Evolutionary conservation across 2,329 filamentous ascomycete species (phyloP), one percentile per base, ranked within the genome.

Genomic region (Tolypocladium ophioglossoides): DNA sequence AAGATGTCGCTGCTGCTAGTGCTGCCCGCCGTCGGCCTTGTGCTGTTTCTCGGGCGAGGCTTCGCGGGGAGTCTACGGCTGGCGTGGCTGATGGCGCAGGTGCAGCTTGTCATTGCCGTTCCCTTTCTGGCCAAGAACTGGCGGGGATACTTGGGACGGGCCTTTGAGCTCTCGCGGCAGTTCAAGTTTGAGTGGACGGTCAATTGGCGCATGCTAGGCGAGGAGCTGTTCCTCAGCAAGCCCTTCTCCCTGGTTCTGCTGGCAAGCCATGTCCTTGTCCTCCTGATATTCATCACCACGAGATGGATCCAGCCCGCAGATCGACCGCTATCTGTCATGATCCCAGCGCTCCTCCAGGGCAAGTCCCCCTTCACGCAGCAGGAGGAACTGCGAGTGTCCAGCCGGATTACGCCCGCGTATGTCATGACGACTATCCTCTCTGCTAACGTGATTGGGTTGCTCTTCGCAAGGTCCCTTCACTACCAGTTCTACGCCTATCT

Each of bases 101-200:
- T 92, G n/a, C 91, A 97, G 71, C 76, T 94, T 63, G 68, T 79
- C 58, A 74, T 83, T 37, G 79, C 73, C 49, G 64, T 76, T 46
- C 90, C 91, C 0, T 97, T 96, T 71, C 67, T 88, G 24, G 68
- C 77, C 11, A 74, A 73, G 41, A 86, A 90, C 61, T 71, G 84
- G 22, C 70, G 72, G 56, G 88, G 85, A 32, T 99, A 99, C 67
- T 66, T 95, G 20, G 80, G 82, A 49, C 79, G 87, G 58, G 91
- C 94, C 0, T 99, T 99, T 66, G 91, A 99, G 72, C 79, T 99
- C 55, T 91, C 88, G 49, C 80, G 94, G 53, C 84, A 89, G 62
- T 99, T 99, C 72, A 78, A 96, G 63, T 97, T 92, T 77, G 91
- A 92, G 72, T 99, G 94, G 94, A 99, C 94, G 0, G 94, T 99